Base-by-base conservation (phyloP, 2,329 filamentous ascomycete genomes). In the Cryphonectria radicalis region DNA sequence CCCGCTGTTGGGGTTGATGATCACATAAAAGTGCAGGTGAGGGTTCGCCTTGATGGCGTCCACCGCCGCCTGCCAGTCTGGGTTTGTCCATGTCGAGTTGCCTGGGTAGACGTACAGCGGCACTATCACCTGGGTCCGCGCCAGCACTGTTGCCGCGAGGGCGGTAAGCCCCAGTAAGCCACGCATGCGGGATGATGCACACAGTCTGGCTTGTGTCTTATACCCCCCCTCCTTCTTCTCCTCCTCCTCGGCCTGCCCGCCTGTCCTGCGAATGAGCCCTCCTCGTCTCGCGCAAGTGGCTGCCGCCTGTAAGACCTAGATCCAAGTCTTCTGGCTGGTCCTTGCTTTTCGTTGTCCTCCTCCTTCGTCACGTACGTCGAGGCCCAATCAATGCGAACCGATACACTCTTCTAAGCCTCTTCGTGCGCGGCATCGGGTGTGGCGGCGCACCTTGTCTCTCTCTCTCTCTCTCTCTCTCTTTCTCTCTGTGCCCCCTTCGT, bases 1-100 rank as follows among this genome's bases (percentile, higher is more conserved):
- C 14, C 72, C 73, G 53, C 64, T 73, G 55, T 73, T 70, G 63
- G 73, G 73, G 42, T 74, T 74, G 35, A 74, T 70, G 14, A 74
- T 53, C 10, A 73, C 55, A 40, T 74, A 74, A n/a, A 74, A 74
- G 63, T 65, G 63, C 59, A 67, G 62, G 32, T 72, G 22, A 35
- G 62, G 67, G 35, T 74, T 68, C n/a, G 62, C 50, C 59, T 69
- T 57, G 62, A 73, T 69, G 2, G 74, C 68, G n/a, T 73, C 66
- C 25, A 74, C 59, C 6, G 67, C 73, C 7, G 71, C 74, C 25
- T 66, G 13, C 73, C 74, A 73, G 10, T 72, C 65, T 5, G 72
- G 71, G 25, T 73, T 73, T n/a, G 71, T 73, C 69, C 69, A 73
- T 7, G 71, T 66, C 11, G 37, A 53, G 37, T 71, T 71, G 3